These are phyloP conservation scores for Teratosphaeria destructans DNA, from an alignment of 2,329 filamentous ascomycete species.

Conservation along the genomic window DNA sequence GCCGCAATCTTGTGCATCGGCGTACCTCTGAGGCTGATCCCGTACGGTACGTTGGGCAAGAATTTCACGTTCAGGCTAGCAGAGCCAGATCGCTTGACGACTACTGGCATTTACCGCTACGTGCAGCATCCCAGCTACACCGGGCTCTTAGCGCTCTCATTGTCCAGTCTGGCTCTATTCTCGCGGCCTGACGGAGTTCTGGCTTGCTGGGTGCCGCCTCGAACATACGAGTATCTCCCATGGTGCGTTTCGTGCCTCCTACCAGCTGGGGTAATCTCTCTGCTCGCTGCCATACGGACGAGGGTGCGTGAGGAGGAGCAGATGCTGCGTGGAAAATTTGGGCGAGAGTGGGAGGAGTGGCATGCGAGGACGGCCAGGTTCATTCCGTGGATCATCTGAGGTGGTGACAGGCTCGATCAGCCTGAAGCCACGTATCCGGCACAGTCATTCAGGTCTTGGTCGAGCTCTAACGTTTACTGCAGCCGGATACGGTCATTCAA, in stretches of 20 bases:
- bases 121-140: slow-evolving; percentile 1
- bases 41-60: not conserved
- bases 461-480: too few species aligned
- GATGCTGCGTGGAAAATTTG: not conserved
- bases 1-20: not conserved
- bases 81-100: not conserved
- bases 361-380: not conserved
- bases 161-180: not conserved
- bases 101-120: not conserved
- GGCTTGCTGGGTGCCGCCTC: not conserved
- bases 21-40: not conserved
- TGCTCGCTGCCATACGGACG: not conserved
- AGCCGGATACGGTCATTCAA: not conserved
- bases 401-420: not conserved
- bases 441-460: too few species aligned
- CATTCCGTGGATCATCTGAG: not conserved
- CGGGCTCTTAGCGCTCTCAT: not conserved
- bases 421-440: not conserved
- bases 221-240: not conserved
- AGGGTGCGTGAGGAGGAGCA: not conserved
- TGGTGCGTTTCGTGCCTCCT: not conserved
- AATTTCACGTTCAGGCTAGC: not conserved
- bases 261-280: not conserved
- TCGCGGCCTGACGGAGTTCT: not conserved
- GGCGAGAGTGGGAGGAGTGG: not conserved